These are phyloP conservation scores for Moniliophthora roreri DNA, from an alignment of 1,284 basidiomycete genomes.

Conservation along the genomic window DNA sequence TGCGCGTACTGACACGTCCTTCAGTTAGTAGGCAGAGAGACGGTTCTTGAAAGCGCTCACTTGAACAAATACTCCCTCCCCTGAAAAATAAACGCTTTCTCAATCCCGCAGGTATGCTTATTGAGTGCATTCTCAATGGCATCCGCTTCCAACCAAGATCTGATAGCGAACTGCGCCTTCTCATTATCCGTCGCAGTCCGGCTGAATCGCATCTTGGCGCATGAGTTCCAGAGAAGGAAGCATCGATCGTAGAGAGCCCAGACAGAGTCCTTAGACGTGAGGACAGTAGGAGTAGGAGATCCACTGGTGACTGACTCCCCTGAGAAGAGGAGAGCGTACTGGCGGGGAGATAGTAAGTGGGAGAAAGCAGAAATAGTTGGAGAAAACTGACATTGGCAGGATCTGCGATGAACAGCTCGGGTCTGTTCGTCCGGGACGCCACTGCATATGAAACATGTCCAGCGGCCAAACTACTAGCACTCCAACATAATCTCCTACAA, in stretches of 20 bases:
- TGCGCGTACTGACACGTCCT: slow-evolving; percentile 50
- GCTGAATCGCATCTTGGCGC: slow-evolving; percentile 57
- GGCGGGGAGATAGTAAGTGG: slow-evolving; percentile 7
- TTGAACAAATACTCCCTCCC: slow-evolving; percentile 76
- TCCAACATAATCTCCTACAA: slow-evolving; percentile 73
- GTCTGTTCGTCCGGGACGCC: slow-evolving; percentile 37
- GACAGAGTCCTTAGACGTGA: slow-evolving; percentile 59
- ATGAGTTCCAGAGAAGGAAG: slow-evolving; percentile 72
- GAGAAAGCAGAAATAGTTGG: slow-evolving; percentile 2
- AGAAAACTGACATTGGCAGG: slow-evolving; percentile 59
- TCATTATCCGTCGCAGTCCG: slow-evolving; percentile 39
- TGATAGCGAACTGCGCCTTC: slow-evolving; percentile 61
- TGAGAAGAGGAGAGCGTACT: slow-evolving; percentile 72
- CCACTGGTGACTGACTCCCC: too few relatives aligned
- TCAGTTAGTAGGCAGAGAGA: slow-evolving; percentile 2
- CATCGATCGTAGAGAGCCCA: slow-evolving; percentile 72
- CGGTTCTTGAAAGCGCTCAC: slow-evolving; percentile 39
- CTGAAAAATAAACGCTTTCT: slow-evolving; percentile 65
- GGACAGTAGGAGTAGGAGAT: too few relatives aligned
- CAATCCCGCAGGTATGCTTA: slow-evolving; percentile 63
- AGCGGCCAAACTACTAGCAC: slow-evolving; percentile 58
- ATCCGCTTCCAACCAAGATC: slow-evolving; percentile 73
- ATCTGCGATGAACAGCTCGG: slow-evolving; percentile 61
- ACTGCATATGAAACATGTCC: slow-evolving; percentile 61
- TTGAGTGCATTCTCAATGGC: slow-evolving; percentile 61